Evolutionary conservation across 257 asterid genomes (phyloP), one percentile per base, ranked within the genome.

Genomic region (Solanum dulcamara): DNA sequence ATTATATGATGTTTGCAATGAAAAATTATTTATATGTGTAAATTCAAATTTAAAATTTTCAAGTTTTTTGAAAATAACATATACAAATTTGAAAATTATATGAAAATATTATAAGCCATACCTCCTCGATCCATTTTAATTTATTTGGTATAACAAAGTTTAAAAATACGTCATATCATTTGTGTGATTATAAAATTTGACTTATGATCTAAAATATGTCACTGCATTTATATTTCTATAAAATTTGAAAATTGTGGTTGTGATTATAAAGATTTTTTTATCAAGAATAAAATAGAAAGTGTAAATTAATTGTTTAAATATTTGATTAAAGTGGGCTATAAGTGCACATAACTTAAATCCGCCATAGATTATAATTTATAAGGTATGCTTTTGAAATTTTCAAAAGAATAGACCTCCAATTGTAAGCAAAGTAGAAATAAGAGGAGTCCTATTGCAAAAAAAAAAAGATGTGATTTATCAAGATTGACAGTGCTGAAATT

Each of bases 401-500:
- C n/a, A 18, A 71, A 74, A 74, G 5, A 1, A 40, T 40, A 12
- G 6, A 32, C 7, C 12, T 4, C 3, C 3, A 42, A 40, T 6
- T 3, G 6, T 42, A 74, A 40, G 37, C 11, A 42, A 42, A 74
- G 57, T 24, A 66, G 6, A 71, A 70, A 22, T 35, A 71, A 71
- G 51, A 71, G 51, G 80, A 71, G 20, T 71, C 20, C n/a, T 2
- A 37, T 71, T 71, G 50, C 8, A 18, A 35, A 33, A 8, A n/a
- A 37, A 37, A 22, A 22, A 11, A 10, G 6, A 17, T 2, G 4
- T 14, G 10, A 10, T 70, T 4, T 10, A 9, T 74, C 9, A 42
- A 74, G 55, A 74, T 42, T 42, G 37, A 24, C 37, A 81, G 51
- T 83, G 75, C 88, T 79, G 30, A 84, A 88, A 77, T 86, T 70